Conservation (phyloP, 352 stramenopile species). For the Phytophthora hibernalis region DNA sequence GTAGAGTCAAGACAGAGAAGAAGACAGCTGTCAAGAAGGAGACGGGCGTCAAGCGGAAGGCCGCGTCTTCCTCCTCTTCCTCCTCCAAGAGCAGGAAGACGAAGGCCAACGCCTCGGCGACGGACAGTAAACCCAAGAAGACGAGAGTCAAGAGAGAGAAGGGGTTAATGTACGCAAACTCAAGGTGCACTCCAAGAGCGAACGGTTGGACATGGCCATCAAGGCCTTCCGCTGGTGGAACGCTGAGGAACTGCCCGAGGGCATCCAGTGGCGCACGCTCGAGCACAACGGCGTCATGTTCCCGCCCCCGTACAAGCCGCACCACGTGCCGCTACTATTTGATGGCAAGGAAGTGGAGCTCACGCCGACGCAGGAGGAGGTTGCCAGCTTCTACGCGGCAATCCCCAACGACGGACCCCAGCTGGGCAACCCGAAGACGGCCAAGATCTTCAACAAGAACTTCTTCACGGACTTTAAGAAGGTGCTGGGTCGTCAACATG, state of each 20-base stretch:
- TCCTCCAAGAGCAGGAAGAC: slow-evolving; percentile 58
- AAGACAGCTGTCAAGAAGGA: slow-evolving; percentile 59
- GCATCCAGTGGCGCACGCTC: slow-evolving; percentile 98
- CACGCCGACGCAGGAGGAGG: slow-evolving; percentile 94
- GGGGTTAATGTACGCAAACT: slow-evolving; percentile 78
- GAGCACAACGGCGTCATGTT: slow-evolving; percentile 99
- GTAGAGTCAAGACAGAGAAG: slow-evolving; percentile 25
- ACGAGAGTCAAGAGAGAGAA: slow-evolving; percentile 62
- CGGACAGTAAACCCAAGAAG: slow-evolving; percentile 51
- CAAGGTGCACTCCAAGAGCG: slow-evolving; percentile 94
- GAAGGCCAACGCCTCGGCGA: slow-evolving; percentile 26
- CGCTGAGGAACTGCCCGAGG: slow-evolving; percentile 92
- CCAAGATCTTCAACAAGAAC: slow-evolving; percentile 99
- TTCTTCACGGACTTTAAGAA: slow-evolving; percentile 96
- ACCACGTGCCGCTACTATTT: slow-evolving; percentile 97
- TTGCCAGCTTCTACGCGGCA: slow-evolving; percentile 95
- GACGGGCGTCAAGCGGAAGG: slow-evolving; percentile 66
- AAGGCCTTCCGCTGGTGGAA: slow-evolving; percentile 99
- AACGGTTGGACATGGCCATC: slow-evolving; percentile 97
- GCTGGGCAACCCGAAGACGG: slow-evolving; percentile 96
- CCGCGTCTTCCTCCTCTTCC: slow-evolving; percentile 30
- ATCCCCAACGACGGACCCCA: slow-evolving; percentile 98
- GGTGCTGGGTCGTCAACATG: slow-evolving; percentile 93
- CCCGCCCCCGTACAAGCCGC: slow-evolving; percentile 94
- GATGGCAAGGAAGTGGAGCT: slow-evolving; percentile 94